Percentiles rank a stretch among this genome's conserved stretches.
Evolutionary conservation across 768 basidiomycete species (phyloP).

Genomic region (Roridomyces roridus): DNA sequence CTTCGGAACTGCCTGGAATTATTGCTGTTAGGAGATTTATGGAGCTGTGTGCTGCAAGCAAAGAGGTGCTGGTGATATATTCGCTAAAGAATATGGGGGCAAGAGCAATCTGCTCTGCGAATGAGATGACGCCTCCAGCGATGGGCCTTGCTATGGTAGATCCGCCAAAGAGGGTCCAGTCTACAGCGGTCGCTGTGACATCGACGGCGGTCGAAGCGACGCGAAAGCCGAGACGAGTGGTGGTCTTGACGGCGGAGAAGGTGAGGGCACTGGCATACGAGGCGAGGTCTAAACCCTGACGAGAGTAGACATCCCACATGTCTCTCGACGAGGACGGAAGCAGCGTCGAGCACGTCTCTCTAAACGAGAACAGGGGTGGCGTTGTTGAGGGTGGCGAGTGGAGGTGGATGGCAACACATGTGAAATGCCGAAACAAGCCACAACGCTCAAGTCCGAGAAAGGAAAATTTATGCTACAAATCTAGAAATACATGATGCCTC

Average conservation of each 20-base stretch:
- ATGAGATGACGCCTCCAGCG: slow-evolving; percentile 61
- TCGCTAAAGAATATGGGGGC: slow-evolving; percentile 71
- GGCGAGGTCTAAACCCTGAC: slow-evolving; percentile 72
- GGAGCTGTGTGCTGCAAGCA: slow-evolving; percentile 76
- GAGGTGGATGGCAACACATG: too few relatives aligned
- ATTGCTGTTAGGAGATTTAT: slow-evolving; percentile 76
- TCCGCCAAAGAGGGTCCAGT: slow-evolving; percentile 72
- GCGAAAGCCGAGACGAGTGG: slow-evolving; percentile 76
- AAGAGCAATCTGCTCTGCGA: slow-evolving; percentile 75
- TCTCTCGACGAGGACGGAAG: too few relatives aligned
- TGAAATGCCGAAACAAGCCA: too few relatives aligned
- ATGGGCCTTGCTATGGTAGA: slow-evolving; percentile 61
- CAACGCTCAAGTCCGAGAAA: too few relatives aligned
- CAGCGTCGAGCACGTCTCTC: too few relatives aligned
- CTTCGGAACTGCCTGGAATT: slow-evolving; percentile 78
- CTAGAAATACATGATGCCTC: too few relatives aligned
- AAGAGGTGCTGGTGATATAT: slow-evolving; percentile 76
- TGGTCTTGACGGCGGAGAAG: slow-evolving; percentile 69
- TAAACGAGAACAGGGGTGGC: too few relatives aligned
- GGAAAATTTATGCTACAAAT: too few relatives aligned
- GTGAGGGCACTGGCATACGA: slow-evolving; percentile 66
- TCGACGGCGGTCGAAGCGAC: slow-evolving; percentile 65
- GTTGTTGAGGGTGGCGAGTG: too few relatives aligned
- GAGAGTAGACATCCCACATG: slow-evolving; percentile 55
- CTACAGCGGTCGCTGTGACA: slow-evolving; percentile 63